These are phyloP conservation scores for Cystofilobasidium capitatum DNA, from an alignment of 768 basidiomycete genomes.

Conservation along the genomic window DNA sequence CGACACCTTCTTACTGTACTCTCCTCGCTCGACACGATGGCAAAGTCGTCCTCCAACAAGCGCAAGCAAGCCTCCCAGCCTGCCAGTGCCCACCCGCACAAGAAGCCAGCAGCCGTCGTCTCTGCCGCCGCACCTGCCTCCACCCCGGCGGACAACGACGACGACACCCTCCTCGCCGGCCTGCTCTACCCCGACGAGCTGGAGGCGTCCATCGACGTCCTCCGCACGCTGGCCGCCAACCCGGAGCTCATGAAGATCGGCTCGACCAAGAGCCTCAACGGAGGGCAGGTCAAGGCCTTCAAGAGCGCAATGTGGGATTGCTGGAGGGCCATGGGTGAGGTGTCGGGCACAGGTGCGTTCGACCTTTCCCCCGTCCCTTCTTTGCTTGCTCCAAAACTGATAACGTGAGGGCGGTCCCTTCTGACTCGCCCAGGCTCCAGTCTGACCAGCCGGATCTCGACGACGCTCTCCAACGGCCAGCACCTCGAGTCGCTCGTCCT, in stretches of 20 bases:
- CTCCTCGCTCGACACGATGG: no score
- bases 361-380: neutral
- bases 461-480: slow-evolving; percentile 45
- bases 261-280: slow-evolving; percentile 4
- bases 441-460: slow-evolving; percentile 22
- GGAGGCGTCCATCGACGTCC: slow-evolving; percentile 19
- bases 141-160: neutral
- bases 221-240: neutral
- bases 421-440: neutral
- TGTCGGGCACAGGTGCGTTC: slow-evolving; percentile 17
- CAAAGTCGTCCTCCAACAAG: no score
- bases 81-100: neutral
- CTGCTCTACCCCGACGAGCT: slow-evolving; percentile 20
- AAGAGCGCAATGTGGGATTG: slow-evolving; percentile 20
- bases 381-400: neutral
- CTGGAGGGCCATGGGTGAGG: slow-evolving; percentile 16
- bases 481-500: slow-evolving; percentile 48
- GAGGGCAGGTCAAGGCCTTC: slow-evolving; percentile 3
- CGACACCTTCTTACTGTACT: no score
- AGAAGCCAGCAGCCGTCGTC: neutral
- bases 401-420: neutral
- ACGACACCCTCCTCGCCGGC: slow-evolving; percentile 17
- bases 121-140: neutral
- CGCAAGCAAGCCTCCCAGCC: no score
- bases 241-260: slow-evolving; percentile 20